These are phyloP conservation scores for Aureobasidium sp. DNA, from an alignment of 2,329 filamentous ascomycete species.

Conservation along the genomic window DNA sequence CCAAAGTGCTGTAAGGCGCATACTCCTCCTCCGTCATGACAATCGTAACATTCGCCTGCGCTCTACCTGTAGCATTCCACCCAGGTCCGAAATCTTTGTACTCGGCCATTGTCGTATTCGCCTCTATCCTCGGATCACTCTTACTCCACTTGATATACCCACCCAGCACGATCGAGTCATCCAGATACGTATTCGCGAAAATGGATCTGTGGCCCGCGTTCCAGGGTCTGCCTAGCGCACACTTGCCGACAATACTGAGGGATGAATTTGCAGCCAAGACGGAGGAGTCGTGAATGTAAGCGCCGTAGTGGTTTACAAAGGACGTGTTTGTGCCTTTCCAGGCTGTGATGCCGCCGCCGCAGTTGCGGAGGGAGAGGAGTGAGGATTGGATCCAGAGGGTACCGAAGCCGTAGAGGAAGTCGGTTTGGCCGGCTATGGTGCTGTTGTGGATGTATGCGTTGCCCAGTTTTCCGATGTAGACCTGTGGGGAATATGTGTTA, in stretches of 20 bases:
- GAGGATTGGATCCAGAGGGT: conserved; percentile 52
- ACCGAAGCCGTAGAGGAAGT: conserved; percentile 61
- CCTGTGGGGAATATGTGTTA: conserved; percentile 23
- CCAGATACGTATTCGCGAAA: conserved; percentile 47
- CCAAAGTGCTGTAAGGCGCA: conserved; percentile 30
- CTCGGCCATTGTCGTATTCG: conserved; percentile 48
- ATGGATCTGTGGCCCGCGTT: conserved; percentile 50
- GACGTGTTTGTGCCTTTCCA: conserved; percentile 63
- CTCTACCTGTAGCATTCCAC: conserved; percentile 41
- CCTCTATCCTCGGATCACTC: conserved; percentile 31
- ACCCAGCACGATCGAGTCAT: conserved; percentile 42
- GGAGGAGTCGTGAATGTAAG: conserved; percentile 50
- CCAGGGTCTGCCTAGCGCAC: conserved; percentile 54
- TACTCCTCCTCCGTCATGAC: conserved; percentile 36
- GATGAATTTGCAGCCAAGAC: conserved; percentile 47
- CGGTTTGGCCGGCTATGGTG: conserved; percentile 55
- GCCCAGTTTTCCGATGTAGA: conserved; percentile 58
- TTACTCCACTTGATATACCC: conserved; percentile 49
- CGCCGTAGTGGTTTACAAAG: conserved; percentile 57
- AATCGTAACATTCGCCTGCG: conserved; percentile 32
- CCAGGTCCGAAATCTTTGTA: conserved; percentile 46
- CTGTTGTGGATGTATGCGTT: conserved; percentile 56
- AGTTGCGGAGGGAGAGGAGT: conserved; percentile 47
- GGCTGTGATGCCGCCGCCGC: conserved; percentile 58
- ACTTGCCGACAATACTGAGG: conserved; percentile 36